phyloP scores from a whole-genome alignment of 2,329 filamentous ascomycete species.

The Trichoderma atroviride region DNA sequence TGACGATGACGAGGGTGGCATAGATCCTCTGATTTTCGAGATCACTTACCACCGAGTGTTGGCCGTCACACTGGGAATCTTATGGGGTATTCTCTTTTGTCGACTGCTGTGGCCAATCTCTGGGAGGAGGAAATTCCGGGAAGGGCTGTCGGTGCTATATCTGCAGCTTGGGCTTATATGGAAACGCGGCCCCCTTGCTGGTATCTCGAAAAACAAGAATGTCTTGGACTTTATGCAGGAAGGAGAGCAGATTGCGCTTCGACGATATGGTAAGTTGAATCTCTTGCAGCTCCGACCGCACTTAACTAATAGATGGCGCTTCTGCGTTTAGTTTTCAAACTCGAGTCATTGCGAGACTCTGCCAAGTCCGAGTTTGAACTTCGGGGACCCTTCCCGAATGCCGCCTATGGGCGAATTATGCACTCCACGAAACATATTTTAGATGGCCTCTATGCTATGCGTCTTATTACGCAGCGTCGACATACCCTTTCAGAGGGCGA shows the following conservation, averaged over 20 bases:
- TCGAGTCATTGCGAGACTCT: slow-evolving; percentile 72
- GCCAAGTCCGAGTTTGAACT: slow-evolving; percentile 89
- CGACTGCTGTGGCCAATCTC: slow-evolving; percentile 92
- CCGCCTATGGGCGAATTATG: slow-evolving; percentile 73
- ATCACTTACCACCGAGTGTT: slow-evolving; percentile 87
- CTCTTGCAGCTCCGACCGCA: neutral
- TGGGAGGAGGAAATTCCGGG: slow-evolving; percentile 82
- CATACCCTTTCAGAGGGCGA: slow-evolving; percentile 75
- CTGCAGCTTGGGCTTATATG: slow-evolving; percentile 94
- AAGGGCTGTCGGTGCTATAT: slow-evolving; percentile 88
- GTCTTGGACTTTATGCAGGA: slow-evolving; percentile 76
- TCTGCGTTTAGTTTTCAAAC: slow-evolving; percentile 55
- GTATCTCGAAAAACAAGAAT: slow-evolving; percentile 63
- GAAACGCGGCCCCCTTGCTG: slow-evolving; percentile 86
- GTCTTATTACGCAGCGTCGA: slow-evolving; percentile 80
- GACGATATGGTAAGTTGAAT: slow-evolving; percentile 63
- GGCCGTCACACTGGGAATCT: slow-evolving; percentile 80
- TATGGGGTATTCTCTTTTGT: slow-evolving; percentile 92
- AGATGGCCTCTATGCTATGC: slow-evolving; percentile 96
- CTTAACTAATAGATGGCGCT: neutral
- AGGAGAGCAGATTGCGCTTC: slow-evolving; percentile 84
- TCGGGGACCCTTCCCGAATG: slow-evolving; percentile 79
- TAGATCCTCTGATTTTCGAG: slow-evolving; percentile 79
- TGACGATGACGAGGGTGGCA: slow-evolving; percentile 85
- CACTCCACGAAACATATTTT: slow-evolving; percentile 81